phyloP scores from a whole-genome alignment of 495 filamentous ascomycete species.

The Xylaria palmicola region DNA sequence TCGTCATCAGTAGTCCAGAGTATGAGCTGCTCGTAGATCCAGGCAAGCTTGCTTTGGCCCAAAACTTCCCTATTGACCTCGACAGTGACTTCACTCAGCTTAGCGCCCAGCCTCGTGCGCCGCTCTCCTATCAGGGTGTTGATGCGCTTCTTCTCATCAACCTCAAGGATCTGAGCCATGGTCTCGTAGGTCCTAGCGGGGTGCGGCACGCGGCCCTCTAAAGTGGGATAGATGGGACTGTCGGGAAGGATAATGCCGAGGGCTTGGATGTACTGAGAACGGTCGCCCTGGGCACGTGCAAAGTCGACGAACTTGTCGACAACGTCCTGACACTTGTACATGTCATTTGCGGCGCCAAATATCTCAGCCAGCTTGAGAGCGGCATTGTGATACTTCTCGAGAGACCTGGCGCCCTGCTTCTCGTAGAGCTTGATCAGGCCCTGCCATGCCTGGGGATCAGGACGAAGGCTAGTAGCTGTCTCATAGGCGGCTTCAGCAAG shows the following conservation, averaged over 20 bases:
- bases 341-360: constrained; percentile 64
- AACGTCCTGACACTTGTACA: constrained; percentile 70
- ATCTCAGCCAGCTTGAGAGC: constrained; percentile 71
- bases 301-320: constrained; percentile 77
- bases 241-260: constrained; percentile 74
- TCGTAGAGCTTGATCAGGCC: constrained; percentile 87
- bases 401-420: constrained; percentile 62
- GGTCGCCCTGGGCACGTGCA: constrained; percentile 67
- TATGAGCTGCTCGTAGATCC: constrained; percentile 75
- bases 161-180: constrained; percentile 80
- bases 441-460: constrained; percentile 75
- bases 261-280: constrained; percentile 67
- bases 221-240: constrained; percentile 71
- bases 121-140: constrained; percentile 89
- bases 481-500: constrained; percentile 74
- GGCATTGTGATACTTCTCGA: constrained; percentile 72
- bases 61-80: constrained; percentile 88
- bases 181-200: constrained; percentile 79
- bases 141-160: constrained; percentile 85
- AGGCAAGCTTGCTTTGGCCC: constrained; percentile 64
- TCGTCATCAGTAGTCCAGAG: constrained; percentile 90
- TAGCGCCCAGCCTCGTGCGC: constrained; percentile 82
- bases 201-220: constrained; percentile 83
- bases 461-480: constrained; percentile 61
- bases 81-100: constrained; percentile 72